phyloP scores from a whole-genome alignment of 352 stramenopile species.

The Globisporangium alternatum region DNA sequence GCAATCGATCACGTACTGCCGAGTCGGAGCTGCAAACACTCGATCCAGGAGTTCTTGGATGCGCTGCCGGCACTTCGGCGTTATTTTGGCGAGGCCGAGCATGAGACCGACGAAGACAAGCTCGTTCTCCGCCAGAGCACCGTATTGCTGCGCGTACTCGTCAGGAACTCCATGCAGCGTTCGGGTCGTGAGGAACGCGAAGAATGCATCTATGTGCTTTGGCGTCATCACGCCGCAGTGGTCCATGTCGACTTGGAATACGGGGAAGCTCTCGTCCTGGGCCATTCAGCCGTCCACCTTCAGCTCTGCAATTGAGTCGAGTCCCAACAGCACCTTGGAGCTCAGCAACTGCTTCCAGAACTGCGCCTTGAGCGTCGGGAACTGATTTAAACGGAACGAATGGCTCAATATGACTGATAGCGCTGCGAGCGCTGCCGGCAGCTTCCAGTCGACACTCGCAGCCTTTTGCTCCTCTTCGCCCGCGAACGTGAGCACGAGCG shows the following conservation, averaged over 20 bases:
- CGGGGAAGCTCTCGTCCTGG: not conserved
- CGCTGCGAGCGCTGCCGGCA: not conserved
- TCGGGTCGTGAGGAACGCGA: not conserved
- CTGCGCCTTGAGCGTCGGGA: not conserved
- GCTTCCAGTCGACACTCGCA: not conserved
- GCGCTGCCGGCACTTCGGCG: not conserved
- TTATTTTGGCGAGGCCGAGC: not conserved
- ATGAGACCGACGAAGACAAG: not conserved
- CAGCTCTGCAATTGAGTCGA: not conserved
- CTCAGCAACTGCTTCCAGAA: constrained; percentile 1
- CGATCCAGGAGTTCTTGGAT: not conserved
- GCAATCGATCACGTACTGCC: not conserved
- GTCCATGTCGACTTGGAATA: not conserved
- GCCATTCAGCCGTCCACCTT: not conserved
- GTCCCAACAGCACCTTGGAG: not conserved
- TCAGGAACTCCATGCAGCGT: not conserved
- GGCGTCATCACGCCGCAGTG: not conserved
- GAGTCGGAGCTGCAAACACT: not conserved
- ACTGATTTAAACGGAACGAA: not conserved
- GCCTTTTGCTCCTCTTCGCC: not conserved
- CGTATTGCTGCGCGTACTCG: not conserved
- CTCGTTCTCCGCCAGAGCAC: not conserved
- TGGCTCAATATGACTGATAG: not conserved
- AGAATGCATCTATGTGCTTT: not conserved
- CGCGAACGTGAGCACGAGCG: not conserved